These are phyloP conservation scores for Chrysosporium keratinophilum DNA, from an alignment of 2,329 filamentous ascomycete species.

Conservation along the genomic window DNA sequence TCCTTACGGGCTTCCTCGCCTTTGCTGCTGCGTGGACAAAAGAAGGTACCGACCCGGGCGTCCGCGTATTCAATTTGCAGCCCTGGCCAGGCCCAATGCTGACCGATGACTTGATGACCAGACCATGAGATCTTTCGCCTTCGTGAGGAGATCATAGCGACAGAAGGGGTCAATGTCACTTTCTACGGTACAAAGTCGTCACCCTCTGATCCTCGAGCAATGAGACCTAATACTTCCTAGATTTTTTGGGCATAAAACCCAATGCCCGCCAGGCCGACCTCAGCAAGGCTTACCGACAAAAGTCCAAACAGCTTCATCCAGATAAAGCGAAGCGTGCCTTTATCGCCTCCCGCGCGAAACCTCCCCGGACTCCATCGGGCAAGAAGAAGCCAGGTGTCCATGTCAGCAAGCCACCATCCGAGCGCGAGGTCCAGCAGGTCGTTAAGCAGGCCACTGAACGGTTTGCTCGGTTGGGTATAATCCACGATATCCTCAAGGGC, in stretches of 20 bases:
- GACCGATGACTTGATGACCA: slow-evolving; percentile 28
- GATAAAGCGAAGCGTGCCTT: slow-evolving; percentile 90
- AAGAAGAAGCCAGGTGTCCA: slow-evolving; percentile 52
- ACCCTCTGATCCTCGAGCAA: neutral
- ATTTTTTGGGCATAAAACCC: slow-evolving; percentile 69
- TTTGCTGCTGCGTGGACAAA: slow-evolving; percentile 71
- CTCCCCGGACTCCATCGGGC: slow-evolving; percentile 28
- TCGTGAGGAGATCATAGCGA: slow-evolving; percentile 67
- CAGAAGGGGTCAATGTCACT: slow-evolving; percentile 67
- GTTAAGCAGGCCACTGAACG: slow-evolving; percentile 72
- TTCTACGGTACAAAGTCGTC: slow-evolving; percentile 58
- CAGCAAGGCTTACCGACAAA: slow-evolving; percentile 87
- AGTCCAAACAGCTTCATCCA: slow-evolving; percentile 71
- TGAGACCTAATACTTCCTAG: slow-evolving; percentile 26
- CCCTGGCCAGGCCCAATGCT: neutral
- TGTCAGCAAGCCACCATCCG: slow-evolving; percentile 59
- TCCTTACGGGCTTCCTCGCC: slow-evolving; percentile 57
- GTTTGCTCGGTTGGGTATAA: slow-evolving; percentile 73
- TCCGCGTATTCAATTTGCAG: neutral
- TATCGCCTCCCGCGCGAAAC: slow-evolving; percentile 55
- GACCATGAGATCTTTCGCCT: slow-evolving; percentile 98
- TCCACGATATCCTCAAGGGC: slow-evolving; percentile 76
- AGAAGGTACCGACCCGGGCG: slow-evolving; percentile 52
- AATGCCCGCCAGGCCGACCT: slow-evolving; percentile 75
- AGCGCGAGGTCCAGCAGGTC: slow-evolving; percentile 65